These are phyloP conservation scores for Beta lomatogona DNA, from an alignment of 179 eudicot species.

Conservation along the genomic window DNA sequence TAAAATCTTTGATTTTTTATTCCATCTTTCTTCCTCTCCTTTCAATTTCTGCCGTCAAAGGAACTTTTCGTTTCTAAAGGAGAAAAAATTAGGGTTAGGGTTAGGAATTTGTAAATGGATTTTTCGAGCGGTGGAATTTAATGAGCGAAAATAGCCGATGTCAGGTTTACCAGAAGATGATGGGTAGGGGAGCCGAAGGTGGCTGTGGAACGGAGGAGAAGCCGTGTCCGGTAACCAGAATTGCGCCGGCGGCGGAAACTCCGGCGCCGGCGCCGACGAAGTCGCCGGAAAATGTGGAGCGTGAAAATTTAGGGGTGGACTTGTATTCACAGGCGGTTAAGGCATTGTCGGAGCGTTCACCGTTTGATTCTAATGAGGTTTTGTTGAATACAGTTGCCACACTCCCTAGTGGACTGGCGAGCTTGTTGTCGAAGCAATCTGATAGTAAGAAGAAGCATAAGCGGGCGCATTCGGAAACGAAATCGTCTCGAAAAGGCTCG, in stretches of 20 bases:
- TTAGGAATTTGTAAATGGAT: constrained; percentile 48
- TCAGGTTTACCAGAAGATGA: constrained; percentile 60
- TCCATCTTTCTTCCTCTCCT: not conserved
- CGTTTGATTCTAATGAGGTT: constrained; percentile 72
- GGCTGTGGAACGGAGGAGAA: constrained; percentile 61
- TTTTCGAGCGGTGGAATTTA: constrained; percentile 42
- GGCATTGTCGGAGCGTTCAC: constrained; percentile 66
- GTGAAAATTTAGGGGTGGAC: constrained; percentile 35
- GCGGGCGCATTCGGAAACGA: constrained; percentile 57
- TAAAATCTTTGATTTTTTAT: not conserved
- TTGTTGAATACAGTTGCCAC: constrained; percentile 42
- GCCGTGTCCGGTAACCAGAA: constrained; percentile 33
- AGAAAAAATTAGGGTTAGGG: constrained; percentile 44
- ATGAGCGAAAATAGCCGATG: constrained; percentile 73
- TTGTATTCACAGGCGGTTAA: constrained; percentile 74
- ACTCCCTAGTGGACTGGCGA: constrained; percentile 66
- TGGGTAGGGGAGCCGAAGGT: constrained; percentile 64
- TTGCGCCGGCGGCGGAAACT: constrained; percentile 25
- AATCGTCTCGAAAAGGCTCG: constrained; percentile 48
- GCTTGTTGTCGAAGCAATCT: constrained; percentile 51
- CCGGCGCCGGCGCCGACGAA: constrained; percentile 27
- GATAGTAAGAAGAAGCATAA: constrained; percentile 79
- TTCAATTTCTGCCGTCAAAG: not conserved
- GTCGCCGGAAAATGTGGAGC: constrained; percentile 24
- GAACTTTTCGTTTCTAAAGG: not conserved